phyloP scores from a whole-genome alignment of 2,329 filamentous ascomycete species.

The Fusarium marasasianum region DNA sequence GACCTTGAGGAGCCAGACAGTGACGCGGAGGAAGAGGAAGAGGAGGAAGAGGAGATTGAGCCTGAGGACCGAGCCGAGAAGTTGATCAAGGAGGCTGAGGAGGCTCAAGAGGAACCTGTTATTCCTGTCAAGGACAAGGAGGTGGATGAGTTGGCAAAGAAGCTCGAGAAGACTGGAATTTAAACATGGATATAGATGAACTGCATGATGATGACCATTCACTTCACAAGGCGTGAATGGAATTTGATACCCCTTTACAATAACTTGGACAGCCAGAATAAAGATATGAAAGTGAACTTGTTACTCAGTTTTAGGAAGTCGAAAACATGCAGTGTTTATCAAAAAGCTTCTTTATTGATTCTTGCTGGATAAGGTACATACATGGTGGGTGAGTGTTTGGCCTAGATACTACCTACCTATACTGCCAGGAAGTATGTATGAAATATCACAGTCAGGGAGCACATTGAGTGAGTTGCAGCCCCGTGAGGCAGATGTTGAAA shows the following conservation, averaged over 20 bases:
- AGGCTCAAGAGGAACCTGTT: constrained; percentile 78
- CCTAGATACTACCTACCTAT: background rate
- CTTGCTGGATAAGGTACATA: background rate
- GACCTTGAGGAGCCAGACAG: constrained; percentile 83
- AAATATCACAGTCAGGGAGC: background rate
- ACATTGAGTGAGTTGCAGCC: background rate
- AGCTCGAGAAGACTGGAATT: constrained; percentile 75
- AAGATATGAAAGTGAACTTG: background rate
- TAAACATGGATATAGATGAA: constrained; percentile 48
- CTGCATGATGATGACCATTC: constrained; percentile 40
- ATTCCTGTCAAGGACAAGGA: constrained; percentile 76
- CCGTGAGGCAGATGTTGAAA: background rate
- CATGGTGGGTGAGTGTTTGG: background rate
- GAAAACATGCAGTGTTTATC: background rate
- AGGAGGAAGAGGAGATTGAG: constrained; percentile 71
- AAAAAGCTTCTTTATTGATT: background rate
- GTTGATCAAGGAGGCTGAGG: constrained; percentile 73
- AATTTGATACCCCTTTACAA: constrained; percentile 45
- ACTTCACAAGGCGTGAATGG: constrained; percentile 38
- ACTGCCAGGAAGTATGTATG: background rate
- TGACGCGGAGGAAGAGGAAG: constrained; percentile 74
- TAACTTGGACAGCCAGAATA: background rate
- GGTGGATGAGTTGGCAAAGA: constrained; percentile 82
- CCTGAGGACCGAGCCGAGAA: constrained; percentile 74
- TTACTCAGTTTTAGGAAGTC: background rate